These are phyloP conservation scores for Russula emetica DNA, from an alignment of 768 basidiomycete genomes.

Conservation along the genomic window DNA sequence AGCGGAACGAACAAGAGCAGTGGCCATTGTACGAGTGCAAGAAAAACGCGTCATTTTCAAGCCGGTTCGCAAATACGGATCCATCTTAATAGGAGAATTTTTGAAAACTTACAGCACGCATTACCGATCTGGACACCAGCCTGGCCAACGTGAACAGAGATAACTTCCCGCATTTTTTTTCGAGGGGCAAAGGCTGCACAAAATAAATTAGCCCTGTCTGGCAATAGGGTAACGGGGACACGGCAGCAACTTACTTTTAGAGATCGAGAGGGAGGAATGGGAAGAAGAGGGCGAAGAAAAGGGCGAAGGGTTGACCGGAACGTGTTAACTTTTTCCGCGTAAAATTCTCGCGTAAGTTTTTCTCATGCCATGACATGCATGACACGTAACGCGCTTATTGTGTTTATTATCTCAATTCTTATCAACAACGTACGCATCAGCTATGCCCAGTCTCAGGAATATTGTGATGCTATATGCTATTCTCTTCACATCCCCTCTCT, in stretches of 20 bases:
- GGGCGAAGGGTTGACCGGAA: conserved; percentile 32
- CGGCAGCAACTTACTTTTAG: conserved; percentile 21
- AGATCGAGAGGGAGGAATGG: conserved; percentile 31
- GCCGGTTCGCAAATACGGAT: conserved; percentile 16
- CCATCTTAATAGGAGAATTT: conserved; percentile 15
- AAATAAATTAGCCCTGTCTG: background rate
- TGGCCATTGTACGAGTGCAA: background rate
- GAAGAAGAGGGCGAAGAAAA: conserved; percentile 43
- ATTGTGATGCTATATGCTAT: background rate
- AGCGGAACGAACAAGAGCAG: background rate
- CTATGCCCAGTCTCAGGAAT: background rate
- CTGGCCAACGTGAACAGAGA: conserved; percentile 98
- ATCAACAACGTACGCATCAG: background rate
- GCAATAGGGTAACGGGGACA: conserved; percentile 18
- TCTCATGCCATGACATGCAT: too few species aligned
- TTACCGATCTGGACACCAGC: conserved; percentile 98
- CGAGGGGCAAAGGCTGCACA: conserved; percentile 21
- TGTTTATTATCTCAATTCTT: background rate
- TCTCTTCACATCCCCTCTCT: background rate
- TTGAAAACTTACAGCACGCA: conserved; percentile 82
- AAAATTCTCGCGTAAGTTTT: conserved; percentile 21
- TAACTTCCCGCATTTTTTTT: conserved; percentile 88
- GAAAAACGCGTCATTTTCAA: conserved; percentile 24
- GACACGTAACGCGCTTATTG: background rate
- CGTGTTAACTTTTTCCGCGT: conserved; percentile 25